These are phyloP conservation scores for Aspergillus carbonarius DNA, from an alignment of 2,329 filamentous ascomycete species.

Conservation along the genomic window DNA sequence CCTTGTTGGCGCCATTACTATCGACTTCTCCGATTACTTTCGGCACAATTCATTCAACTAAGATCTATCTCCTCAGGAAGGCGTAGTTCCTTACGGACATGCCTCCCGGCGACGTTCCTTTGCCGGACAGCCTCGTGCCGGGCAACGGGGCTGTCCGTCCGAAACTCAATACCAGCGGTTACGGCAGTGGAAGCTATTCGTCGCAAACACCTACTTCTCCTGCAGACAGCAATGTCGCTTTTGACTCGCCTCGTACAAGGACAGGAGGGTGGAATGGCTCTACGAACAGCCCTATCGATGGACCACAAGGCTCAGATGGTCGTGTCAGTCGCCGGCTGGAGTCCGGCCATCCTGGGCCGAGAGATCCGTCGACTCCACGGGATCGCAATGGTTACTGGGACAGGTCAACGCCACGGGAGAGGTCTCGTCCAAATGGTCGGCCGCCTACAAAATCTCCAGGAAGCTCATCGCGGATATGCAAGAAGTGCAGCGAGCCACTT, in stretches of 20 bases:
- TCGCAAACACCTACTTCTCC: conserved; percentile 43
- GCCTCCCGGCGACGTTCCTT: conserved; percentile 42
- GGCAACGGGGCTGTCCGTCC: conserved; percentile 41
- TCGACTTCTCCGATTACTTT: background rate
- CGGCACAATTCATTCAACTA: background rate
- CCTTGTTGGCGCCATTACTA: conserved; percentile 10
- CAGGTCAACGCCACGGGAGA: conserved; percentile 34
- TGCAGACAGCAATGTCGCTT: conserved; percentile 35
- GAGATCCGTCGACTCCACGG: conserved; percentile 24
- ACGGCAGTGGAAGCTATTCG: conserved; percentile 34
- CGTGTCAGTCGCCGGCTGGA: conserved; percentile 34
- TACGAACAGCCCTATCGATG: conserved; percentile 23
- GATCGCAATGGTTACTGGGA: conserved; percentile 36
- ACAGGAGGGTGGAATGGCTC: conserved; percentile 25
- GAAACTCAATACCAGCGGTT: conserved; percentile 37
- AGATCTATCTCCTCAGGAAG: conserved; percentile 4
- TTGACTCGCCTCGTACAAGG: conserved; percentile 37
- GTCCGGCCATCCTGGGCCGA: conserved; percentile 21
- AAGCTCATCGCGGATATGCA: conserved; percentile 58
- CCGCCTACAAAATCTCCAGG: conserved; percentile 38
- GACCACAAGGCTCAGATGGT: conserved; percentile 29
- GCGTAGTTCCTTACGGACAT: conserved; percentile 32
- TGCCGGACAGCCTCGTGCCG: conserved; percentile 45
- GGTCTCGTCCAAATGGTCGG: conserved; percentile 38
- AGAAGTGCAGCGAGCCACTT: conserved; percentile 83